A percentile compares a stretch with the other conserved stretches of the same genome.
Conservation (phyloP, 106 monocot genomes). For the Xerophyta viscosa region DNA sequence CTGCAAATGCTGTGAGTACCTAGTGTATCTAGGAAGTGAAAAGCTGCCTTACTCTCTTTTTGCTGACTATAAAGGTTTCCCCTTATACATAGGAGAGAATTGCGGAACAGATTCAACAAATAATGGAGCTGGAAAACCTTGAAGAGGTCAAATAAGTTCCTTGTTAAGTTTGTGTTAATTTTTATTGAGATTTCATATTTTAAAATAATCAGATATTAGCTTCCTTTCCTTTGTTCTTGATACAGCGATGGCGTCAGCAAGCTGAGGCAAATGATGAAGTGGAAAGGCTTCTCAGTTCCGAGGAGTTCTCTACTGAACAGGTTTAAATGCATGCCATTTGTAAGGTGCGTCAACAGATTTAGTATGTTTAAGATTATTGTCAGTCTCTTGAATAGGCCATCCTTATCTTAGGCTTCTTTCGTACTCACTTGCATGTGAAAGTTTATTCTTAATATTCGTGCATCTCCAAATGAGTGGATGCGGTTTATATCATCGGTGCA, state of each 20-base stretch:
- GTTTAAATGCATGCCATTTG: too few relatives aligned
- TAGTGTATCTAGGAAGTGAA: background rate
- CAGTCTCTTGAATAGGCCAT: too few relatives aligned
- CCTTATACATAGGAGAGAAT: conserved; percentile 56
- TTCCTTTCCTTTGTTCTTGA: conserved; percentile 3
- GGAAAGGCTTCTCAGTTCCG: conserved; percentile 75
- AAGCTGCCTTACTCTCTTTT: background rate
- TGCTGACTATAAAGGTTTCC: background rate
- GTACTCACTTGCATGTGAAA: too few relatives aligned
- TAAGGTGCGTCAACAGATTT: too few relatives aligned
- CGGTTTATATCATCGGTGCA: too few relatives aligned
- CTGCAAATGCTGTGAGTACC: conserved; percentile 57
- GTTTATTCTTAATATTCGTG: too few relatives aligned
- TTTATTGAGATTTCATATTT: too few relatives aligned
- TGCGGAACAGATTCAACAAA: conserved; percentile 84
- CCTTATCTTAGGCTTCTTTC: too few relatives aligned
- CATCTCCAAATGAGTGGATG: too few relatives aligned
- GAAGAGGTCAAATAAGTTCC: conserved; percentile 52
- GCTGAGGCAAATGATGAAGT: conserved; percentile 99
- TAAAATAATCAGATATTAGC: background rate
- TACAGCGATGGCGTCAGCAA: conserved; percentile 85
- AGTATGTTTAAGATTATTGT: too few relatives aligned
- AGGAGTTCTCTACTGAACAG: conserved; percentile 22
- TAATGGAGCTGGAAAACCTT: conserved; percentile 94
- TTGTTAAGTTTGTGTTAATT: too few relatives aligned